Base-by-base conservation (phyloP, 108 stramenopile species). In the Cyclostephanos tholiformis region DNA sequence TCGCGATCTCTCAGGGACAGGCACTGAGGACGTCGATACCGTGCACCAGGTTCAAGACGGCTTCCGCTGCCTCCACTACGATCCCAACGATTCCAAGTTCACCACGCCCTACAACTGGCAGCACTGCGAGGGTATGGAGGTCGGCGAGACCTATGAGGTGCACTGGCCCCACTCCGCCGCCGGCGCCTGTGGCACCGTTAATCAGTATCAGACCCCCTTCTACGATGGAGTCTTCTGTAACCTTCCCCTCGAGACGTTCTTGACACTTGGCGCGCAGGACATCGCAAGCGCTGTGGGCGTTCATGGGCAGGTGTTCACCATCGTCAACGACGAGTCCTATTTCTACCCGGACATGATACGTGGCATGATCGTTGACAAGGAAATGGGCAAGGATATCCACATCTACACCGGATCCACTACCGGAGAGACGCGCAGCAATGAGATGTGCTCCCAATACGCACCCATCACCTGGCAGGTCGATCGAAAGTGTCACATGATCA, bases 381-480 rank as follows among this genome's bases (percentile, higher is more conserved):
- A 85, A 4, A 79, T 74, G 75, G 88, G 85, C 38, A n/a, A 27
- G 35, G 86, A 89, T 59, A 63, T 88, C 17, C 70, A 75, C 69
- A 60, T 61, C 16, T 90, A 88, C 86, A 83, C 87, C 48, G 89
- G 89, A 65, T 88, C 87, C 14, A 87, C 89, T 38, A 89, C 89
- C 35, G 89, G 89, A 56, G 69, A 72, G 14, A 55, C 67, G 35
- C 74, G 77, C 48, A 55, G 75, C 67, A 88, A 87, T 63, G 67
- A 70, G n/a, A 55, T 83, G 49, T 87, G 87, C 77, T 88, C 89
- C 4, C 69, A 61, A 44, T 90, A 88, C 70, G 26, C 87, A 29
- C 86, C 84, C 39, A 86, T 88, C 64, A 88, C 89, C 62, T 90
- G 89, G 89, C 87, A 90, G 53, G 89, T 90, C 0, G 87, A 90